These are phyloP conservation scores for Cordia subcordata DNA, from an alignment of 257 asterid genomes.

Conservation along the genomic window DNA sequence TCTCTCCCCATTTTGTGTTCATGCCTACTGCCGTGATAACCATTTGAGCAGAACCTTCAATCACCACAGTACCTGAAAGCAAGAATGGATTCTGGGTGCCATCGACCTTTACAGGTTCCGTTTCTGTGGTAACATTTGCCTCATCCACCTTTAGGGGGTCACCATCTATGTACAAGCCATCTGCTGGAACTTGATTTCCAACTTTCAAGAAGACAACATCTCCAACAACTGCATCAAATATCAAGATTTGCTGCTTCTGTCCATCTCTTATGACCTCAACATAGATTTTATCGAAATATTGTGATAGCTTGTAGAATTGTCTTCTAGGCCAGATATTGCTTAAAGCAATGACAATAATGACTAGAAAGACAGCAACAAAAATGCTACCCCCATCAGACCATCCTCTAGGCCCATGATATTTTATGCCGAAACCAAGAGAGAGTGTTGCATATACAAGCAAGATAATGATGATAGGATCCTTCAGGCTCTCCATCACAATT, in stretches of 20 bases:
- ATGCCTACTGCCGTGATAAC: constrained; percentile 48
- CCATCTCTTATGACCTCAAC: constrained; percentile 46
- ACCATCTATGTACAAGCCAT: constrained; percentile 46
- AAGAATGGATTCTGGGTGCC: constrained; percentile 33
- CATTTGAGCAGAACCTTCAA: constrained; percentile 49
- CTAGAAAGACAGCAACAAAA: constrained; percentile 46
- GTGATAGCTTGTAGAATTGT: constrained; percentile 47
- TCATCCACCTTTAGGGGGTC: constrained; percentile 44
- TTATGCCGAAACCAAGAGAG: constrained; percentile 45
- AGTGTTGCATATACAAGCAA: constrained; percentile 42
- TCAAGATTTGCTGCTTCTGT: constrained; percentile 28
- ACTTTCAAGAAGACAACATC: constrained; percentile 38
- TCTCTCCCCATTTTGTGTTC: constrained; percentile 52
- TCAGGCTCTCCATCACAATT: constrained; percentile 34
- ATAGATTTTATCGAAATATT: constrained; percentile 31
- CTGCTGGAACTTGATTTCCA: constrained; percentile 68
- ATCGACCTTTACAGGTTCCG: constrained; percentile 31
- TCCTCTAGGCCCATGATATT: constrained; percentile 42
- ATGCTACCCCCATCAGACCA: constrained; percentile 70
- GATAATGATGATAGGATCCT: constrained; percentile 47
- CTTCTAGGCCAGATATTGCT: constrained; percentile 49
- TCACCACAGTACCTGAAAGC: constrained; percentile 50
- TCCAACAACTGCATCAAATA: constrained; percentile 45
- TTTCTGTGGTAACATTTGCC: constrained; percentile 42
- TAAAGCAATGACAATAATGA: constrained; percentile 41